Conservation (phyloP, 306 rosid genomes). For the Pterocarpus santalinus region DNA sequence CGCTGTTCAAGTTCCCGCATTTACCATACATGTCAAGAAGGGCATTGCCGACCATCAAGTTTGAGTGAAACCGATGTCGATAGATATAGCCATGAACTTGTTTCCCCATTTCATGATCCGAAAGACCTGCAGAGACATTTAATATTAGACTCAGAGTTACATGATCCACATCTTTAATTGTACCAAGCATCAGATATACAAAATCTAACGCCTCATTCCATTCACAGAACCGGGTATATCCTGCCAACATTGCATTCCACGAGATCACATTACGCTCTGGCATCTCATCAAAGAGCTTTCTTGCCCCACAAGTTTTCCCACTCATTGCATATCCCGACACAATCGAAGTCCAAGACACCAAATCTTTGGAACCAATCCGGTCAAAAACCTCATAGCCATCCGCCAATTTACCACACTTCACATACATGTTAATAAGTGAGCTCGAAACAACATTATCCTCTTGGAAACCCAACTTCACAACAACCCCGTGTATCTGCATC, state of each 20-base stretch:
- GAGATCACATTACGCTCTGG: conserved; percentile 74
- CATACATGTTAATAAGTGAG: conserved; percentile 71
- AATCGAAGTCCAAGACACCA: conserved; percentile 79
- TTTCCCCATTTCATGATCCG: conserved; percentile 71
- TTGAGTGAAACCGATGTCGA: conserved; percentile 57
- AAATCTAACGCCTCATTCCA: conserved; percentile 69
- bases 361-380: conserved; percentile 60
- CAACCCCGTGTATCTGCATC: conserved; percentile 70
- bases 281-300: conserved; percentile 71
- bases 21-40: conserved; percentile 85
- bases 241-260: conserved; percentile 87
- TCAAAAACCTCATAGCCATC: conserved; percentile 62
- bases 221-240: conserved; percentile 56
- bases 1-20: conserved; percentile 75
- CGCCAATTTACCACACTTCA: conserved; percentile 66
- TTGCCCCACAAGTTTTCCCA: conserved; percentile 66
- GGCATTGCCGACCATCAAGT: conserved; percentile 70
- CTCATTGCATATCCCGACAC: conserved; percentile 69
- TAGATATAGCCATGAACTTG: conserved; percentile 71
- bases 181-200: conserved; percentile 57
- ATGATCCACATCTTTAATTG: conserved; percentile 54
- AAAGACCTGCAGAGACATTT: conserved; percentile 61
- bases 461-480: conserved; percentile 59
- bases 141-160: conserved; percentile 68
- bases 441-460: conserved; percentile 64